Conservation (phyloP, 257 asterid genomes). For the Solanum tacnaense region DNA sequence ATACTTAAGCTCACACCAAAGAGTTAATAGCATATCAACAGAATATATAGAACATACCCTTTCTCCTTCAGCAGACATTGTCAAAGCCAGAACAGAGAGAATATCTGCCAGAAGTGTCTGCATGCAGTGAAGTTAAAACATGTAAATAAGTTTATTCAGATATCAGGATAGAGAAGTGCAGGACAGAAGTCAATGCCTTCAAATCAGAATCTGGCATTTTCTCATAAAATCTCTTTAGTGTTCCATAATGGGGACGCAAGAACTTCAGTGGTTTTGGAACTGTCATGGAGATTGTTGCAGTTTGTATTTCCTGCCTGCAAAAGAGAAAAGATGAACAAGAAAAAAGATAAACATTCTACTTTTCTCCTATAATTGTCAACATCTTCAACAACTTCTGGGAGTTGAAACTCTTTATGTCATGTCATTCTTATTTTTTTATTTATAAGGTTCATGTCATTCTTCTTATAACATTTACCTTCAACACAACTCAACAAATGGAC, state of each 20-base stretch:
- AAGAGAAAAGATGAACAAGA: neutral
- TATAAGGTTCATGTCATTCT: neutral
- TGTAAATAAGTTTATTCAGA: neutral
- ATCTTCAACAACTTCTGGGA: no score
- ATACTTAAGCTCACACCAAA: neutral
- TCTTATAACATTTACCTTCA: neutral
- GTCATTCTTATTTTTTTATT: no score
- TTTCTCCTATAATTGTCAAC: neutral
- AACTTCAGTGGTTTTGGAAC: conserved; percentile 93
- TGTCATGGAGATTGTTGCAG: conserved; percentile 96
- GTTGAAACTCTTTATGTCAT: no score
- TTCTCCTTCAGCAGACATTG: conserved; percentile 98
- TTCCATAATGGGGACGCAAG: conserved; percentile 90
- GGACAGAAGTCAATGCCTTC: conserved; percentile 33
- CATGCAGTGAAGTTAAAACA: neutral
- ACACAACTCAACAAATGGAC: neutral
- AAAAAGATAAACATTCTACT: neutral
- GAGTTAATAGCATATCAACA: neutral
- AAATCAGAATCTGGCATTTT: conserved; percentile 59
- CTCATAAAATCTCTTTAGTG: conserved; percentile 61
- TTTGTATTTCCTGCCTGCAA: conserved; percentile 77
- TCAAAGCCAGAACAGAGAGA: conserved; percentile 92
- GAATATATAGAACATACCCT: conserved; percentile 39
- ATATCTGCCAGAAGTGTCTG: conserved; percentile 89
- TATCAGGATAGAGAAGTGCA: neutral